These are phyloP conservation scores for Gardenia jasminoides DNA, from an alignment of 257 asterid genomes.

Conservation along the genomic window DNA sequence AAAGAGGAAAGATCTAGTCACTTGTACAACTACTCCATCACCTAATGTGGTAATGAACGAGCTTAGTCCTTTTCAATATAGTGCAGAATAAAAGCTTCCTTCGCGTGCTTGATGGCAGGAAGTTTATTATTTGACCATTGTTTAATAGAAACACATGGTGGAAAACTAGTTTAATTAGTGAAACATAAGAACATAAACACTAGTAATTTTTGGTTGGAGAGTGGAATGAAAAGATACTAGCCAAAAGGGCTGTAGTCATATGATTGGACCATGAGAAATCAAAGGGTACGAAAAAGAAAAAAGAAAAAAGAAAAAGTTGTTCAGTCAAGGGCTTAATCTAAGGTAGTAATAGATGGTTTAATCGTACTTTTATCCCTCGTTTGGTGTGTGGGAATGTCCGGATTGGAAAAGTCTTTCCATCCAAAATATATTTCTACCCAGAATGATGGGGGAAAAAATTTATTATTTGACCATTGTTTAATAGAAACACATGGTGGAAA, in stretches of 20 bases:
- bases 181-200: neutral
- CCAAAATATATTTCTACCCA: no score
- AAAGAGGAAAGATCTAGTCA: conserved; percentile 13
- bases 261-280: neutral
- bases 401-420: no score
- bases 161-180: neutral
- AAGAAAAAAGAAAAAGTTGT: neutral
- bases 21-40: conserved; percentile 12
- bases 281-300: neutral
- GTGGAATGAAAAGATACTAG: neutral
- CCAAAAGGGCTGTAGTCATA: neutral
- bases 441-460: neutral
- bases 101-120: neutral
- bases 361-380: neutral
- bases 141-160: neutral
- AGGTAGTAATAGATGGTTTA: no score
- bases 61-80: neutral
- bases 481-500: neutral
- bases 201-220: neutral
- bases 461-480: neutral
- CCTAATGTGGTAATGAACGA: neutral
- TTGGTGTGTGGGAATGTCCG: no score
- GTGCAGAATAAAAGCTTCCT: neutral
- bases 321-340: neutral
- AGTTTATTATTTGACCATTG: neutral